Percentiles rank a stretch among this genome's conserved stretches.
Evolutionary conservation across 352 stramenopile species (phyloP).

Genomic region (Globisporangium carolinianum): DNA sequence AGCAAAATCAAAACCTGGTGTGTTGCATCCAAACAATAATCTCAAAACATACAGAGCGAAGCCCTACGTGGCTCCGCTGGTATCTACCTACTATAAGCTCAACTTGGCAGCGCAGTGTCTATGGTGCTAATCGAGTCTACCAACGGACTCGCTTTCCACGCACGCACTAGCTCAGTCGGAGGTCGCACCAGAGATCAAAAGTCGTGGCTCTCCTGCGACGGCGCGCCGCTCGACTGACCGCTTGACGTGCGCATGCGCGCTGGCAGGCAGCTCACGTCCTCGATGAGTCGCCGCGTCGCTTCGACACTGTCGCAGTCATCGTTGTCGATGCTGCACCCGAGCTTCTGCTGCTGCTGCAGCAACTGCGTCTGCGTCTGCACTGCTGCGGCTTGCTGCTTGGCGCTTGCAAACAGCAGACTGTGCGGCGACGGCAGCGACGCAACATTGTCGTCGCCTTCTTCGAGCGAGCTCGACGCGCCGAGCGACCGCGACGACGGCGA

Average conservation of each 20-base stretch:
- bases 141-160: neutral
- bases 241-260: constrained; percentile 44
- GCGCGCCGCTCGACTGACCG: constrained; percentile 43
- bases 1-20: too few species aligned
- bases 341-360: neutral
- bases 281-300: constrained; percentile 53
- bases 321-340: neutral
- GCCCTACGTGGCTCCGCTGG: neutral
- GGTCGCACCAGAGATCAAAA: constrained; percentile 17
- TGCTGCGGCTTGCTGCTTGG: constrained; percentile 2
- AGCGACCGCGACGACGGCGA: constrained; percentile 5
- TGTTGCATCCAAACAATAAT: neutral
- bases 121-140: neutral
- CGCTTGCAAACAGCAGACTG: constrained; percentile 1
- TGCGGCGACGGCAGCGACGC: constrained; percentile 9
- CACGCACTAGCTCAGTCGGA: neutral
- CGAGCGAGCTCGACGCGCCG: neutral
- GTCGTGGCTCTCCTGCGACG: constrained; percentile 42
- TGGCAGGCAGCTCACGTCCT: constrained; percentile 36
- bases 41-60: neutral
- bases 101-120: too few species aligned
- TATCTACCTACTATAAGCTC: too few species aligned
- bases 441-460: constrained; percentile 9
- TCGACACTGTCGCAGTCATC: constrained; percentile 33
- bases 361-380: constrained; percentile 6